Percentiles rank a stretch among this genome's conserved stretches.
These are phyloP conservation scores for Knufia petricola DNA, from an alignment of 2,329 filamentous ascomycete species.

Conservation along the genomic window DNA sequence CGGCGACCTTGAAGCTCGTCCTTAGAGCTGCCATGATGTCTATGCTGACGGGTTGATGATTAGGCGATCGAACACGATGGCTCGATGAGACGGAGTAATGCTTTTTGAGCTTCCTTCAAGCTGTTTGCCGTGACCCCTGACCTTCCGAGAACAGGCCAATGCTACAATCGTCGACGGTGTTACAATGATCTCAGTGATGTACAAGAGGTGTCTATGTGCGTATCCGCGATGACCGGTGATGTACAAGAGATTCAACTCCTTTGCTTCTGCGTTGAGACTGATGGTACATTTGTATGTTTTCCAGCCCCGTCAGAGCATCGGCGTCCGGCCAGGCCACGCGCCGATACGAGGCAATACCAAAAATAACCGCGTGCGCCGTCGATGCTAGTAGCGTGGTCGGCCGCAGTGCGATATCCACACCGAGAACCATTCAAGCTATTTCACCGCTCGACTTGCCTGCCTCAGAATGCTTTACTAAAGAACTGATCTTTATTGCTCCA, in stretches of 20 bases:
- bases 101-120: background rate
- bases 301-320: background rate
- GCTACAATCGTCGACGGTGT: background rate
- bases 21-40: slow-evolving; percentile 7
- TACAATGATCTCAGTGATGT: background rate
- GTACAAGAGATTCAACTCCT: too few species aligned
- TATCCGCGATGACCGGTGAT: background rate
- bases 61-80: background rate
- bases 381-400: background rate
- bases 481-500: too few species aligned
- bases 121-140: slow-evolving; percentile 1
- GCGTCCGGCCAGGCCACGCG: background rate
- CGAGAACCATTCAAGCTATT: background rate
- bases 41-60: background rate
- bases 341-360: background rate
- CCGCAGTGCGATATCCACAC: background rate
- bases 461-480: too few species aligned
- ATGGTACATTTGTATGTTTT: slow-evolving; percentile 7
- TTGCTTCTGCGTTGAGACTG: background rate
- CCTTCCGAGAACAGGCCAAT: background rate
- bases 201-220: background rate
- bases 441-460: background rate
- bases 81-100: background rate
- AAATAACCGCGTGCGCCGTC: background rate
- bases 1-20: slow-evolving; percentile 1